Evolutionary conservation across 2,329 filamentous ascomycete species (phyloP), one percentile per base, ranked within the genome.

Genomic region (Alternaria sp.): DNA sequence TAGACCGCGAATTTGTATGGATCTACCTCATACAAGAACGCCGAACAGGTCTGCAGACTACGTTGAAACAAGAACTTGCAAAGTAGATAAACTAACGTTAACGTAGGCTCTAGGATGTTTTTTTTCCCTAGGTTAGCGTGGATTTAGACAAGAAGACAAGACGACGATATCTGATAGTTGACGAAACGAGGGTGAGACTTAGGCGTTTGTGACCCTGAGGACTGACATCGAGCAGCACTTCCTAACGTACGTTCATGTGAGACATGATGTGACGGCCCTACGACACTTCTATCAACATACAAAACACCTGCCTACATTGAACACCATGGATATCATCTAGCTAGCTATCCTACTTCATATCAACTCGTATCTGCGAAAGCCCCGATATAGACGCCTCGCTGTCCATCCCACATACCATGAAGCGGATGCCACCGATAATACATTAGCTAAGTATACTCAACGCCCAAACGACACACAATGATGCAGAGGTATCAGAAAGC

Each of bases 401-500:
- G 28, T 40, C 19, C 49, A 15, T 36, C 12, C 49, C 26, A 32
- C 26, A 26, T 49, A 49, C 10, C 49, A 52, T 52, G 19, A 36
- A 40, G 49, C 49, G 30, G 49, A 52, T 52, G 49, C 49, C 49
- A 52, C 30, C 28, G 19, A 52, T 40, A 52, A 52, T n/a, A 52
- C 49, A 52, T 52, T 52, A 52, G 49, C 49, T 52, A 52, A 40
- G 13, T 36, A 40, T 52, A 28, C 3, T 21, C 30, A 52, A 52
- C 49, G 30, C 49, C 49, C 19, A 28, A 25, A 58, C 49, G 46
- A 52, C 25, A 17, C 49, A 52, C 26, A 54, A 64, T 54, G 45
- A 66, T 61, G 55, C 58, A 66, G 62, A 69, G 67, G 67, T 68
- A 69, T 69, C 67, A 51, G 64, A 40, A 44, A 46, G 25, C 19